Base-by-base conservation (phyloP, 2,329 filamentous ascomycete genomes). In the Fusarium siculi region DNA sequence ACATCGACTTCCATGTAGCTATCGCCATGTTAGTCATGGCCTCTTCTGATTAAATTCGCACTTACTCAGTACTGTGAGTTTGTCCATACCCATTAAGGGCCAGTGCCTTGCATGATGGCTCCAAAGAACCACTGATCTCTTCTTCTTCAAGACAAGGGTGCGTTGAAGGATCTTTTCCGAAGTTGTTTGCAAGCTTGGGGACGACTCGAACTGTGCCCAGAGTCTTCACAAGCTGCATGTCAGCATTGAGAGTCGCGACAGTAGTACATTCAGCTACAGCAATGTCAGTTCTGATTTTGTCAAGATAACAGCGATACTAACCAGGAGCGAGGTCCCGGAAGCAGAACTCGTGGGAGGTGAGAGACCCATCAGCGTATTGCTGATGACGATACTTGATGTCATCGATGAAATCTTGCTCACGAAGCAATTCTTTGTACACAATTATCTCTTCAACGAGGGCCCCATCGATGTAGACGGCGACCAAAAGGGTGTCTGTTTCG, bases 11-110 rank as follows among this genome's bases (percentile, higher is more conserved):
- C 5, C 12, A 9, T 4, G 1, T 16, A 52, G 47, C 47, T 52
- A 36, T 19, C 19, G 10, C 4, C 18, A 25, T 25, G n/a, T 52
- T 9, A 52, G 47, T 52, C 11, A 52, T 36, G n/a, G 15, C 5
- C n/a, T 36, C 0, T n/a, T n/a, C n/a, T n/a, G n/a, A n/a, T n/a
- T n/a, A n/a, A 0, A 23, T 14, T 36, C 8, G 21, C 6, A 36
- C 32, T 10, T 36, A 36, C 47, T 10, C 9, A 25, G 47, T 36
- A 2, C 47, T n/a, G 3, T 52, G 47, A 12, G 47, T 52, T 36
- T 52, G 32, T 2, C 47, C 47, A 23, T 36, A 8, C 8, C 47
- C 32, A 32, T 32, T 32, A 14, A 32, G 12, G 12, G 32, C 32
- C 12, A 32, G 2, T 32, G 32, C 32, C 32, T 32, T 32, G 1